phyloP scores from a whole-genome alignment of 2,329 filamentous ascomycete genomes.

The Cordyceps cicadae region DNA sequence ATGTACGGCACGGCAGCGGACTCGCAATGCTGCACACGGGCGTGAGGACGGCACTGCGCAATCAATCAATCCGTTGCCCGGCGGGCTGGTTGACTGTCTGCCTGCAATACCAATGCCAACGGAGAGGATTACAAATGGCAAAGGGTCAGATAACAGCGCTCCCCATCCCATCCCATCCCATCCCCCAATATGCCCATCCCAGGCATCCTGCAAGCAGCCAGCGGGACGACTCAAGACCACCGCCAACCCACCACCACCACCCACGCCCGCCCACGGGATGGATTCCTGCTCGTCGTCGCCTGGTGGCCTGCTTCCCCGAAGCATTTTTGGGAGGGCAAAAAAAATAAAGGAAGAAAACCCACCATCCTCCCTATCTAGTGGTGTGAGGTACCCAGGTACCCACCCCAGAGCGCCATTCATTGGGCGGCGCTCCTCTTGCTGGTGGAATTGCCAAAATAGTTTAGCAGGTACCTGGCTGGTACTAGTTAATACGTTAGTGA shows the following conservation, averaged over 20 bases:
- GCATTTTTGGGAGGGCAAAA: neutral
- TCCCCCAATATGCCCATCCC: too few relatives aligned
- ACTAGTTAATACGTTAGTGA: neutral
- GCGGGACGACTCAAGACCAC: neutral
- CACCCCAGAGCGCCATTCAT: conserved; percentile 3
- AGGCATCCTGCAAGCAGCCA: neutral
- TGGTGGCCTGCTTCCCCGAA: neutral
- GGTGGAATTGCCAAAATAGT: conserved; percentile 9
- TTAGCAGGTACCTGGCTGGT: too few relatives aligned
- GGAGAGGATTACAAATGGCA: too few relatives aligned
- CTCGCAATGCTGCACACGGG: neutral
- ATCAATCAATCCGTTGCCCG: neutral
- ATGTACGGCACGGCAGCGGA: neutral
- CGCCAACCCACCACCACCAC: neutral
- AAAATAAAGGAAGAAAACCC: neutral
- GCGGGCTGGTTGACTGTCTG: too few relatives aligned
- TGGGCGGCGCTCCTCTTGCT: conserved; percentile 3
- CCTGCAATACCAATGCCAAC: too few relatives aligned
- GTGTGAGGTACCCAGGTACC: conserved; percentile 7
- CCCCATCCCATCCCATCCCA: too few relatives aligned
- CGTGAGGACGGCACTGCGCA: neutral
- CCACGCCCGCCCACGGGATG: neutral
- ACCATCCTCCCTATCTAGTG: neutral
- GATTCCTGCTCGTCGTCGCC: neutral
- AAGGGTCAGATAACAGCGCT: too few relatives aligned